A percentile compares a stretch with the other conserved stretches of the same genome.
Evolutionary conservation across 441 rosid species (phyloP).

Genomic region (Bruguiera hainesii): DNA sequence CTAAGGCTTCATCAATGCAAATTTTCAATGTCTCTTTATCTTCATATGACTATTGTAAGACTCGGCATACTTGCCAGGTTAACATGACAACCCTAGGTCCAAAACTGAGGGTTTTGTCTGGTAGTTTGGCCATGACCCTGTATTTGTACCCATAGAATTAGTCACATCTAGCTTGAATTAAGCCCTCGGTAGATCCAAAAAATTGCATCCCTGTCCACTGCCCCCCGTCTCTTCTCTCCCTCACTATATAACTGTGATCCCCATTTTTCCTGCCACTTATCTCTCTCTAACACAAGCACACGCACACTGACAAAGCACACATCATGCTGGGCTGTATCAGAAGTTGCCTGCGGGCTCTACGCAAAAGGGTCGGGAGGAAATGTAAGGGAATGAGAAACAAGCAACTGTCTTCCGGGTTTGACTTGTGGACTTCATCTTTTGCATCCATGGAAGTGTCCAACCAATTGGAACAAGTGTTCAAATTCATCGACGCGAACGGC

Average conservation of each 20-base stretch:
- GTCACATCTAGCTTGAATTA: no score
- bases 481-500: constrained; percentile 36
- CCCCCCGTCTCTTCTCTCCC: no score
- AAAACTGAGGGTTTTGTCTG: not conserved
- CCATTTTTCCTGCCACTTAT: not conserved
- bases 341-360: constrained; percentile 25
- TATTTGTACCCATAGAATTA: no score
- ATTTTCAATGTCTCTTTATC: no score
- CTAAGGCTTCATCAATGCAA: no score
- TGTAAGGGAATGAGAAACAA: constrained; percentile 11
- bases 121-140: no score
- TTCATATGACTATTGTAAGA: no score
- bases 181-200: no score
- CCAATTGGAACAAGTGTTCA: constrained; percentile 26
- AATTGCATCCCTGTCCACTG: no score
- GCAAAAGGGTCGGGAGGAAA: constrained; percentile 8
- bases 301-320: not conserved
- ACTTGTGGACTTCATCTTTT: constrained; percentile 28
- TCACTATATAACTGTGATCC: no score
- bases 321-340: constrained; percentile 23
- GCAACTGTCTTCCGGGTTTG: constrained; percentile 22
- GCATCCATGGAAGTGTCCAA: constrained; percentile 30
- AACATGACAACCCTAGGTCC: not conserved
- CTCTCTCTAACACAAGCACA: no score
- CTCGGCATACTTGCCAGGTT: no score